A percentile compares a stretch with the other conserved stretches of the same genome.
phyloP scores from a whole-genome alignment of 768 basidiomycete genomes.

The Dentipellis sp. region DNA sequence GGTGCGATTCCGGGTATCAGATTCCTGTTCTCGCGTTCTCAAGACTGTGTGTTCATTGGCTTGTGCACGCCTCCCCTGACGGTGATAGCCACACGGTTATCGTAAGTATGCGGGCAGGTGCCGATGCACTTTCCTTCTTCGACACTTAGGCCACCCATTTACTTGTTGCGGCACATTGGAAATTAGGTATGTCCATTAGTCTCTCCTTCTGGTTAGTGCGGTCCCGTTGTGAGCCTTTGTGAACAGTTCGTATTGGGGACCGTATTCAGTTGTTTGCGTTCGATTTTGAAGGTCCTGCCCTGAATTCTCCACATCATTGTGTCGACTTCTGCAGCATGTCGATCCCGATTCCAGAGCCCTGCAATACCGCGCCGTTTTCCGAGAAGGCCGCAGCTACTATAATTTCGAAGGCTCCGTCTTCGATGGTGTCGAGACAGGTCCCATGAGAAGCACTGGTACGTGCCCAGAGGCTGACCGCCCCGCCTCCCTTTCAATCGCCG shows the following conservation, averaged over 20 bases:
- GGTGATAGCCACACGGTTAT: not conserved
- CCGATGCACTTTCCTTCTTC: not conserved
- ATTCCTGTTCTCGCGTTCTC: not conserved
- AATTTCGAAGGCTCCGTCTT: not conserved
- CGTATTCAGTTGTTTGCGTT: not conserved
- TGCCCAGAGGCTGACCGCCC: not conserved
- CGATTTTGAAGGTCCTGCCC: not conserved
- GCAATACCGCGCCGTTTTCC: not conserved
- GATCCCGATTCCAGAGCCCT: not conserved
- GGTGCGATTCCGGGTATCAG: not conserved
- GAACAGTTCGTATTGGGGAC: not conserved
- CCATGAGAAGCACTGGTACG: not conserved
- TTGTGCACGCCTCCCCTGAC: not conserved
- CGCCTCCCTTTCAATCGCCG: too few species aligned
- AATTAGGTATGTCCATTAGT: not conserved
- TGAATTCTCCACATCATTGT: not conserved
- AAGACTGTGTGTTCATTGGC: not conserved
- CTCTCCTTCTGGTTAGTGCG: not conserved
- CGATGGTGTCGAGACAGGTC: not conserved
- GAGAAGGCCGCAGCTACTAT: not conserved
- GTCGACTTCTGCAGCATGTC: not conserved
- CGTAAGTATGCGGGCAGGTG: not conserved
- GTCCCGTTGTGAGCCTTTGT: not conserved
- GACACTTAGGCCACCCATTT: not conserved
- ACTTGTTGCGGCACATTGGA: not conserved